Conservation (phyloP, 768 basidiomycete species). For the Serendipita sp. region DNA sequence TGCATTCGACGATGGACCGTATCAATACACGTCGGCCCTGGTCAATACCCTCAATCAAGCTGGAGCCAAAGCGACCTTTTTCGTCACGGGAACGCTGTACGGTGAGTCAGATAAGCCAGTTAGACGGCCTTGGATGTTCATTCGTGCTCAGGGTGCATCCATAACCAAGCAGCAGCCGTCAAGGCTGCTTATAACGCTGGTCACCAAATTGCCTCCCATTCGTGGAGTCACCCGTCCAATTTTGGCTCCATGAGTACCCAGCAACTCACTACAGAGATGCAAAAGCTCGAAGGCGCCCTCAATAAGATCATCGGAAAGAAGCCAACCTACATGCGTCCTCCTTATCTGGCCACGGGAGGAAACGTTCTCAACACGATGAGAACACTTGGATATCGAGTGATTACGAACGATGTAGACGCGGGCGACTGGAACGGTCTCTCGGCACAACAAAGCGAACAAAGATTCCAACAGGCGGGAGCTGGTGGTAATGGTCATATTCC, state of each 20-base stretch:
- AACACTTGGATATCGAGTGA: neutral
- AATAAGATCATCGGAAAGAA: neutral
- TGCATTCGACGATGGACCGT: slow-evolving; percentile 12
- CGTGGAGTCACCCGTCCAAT: slow-evolving; percentile 9
- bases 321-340: slow-evolving; percentile 3
- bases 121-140: neutral
- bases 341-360: neutral
- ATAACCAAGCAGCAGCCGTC: neutral
- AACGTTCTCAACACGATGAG: neutral
- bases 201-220: slow-evolving; percentile 9
- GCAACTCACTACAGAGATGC: neutral
- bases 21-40: slow-evolving; percentile 7
- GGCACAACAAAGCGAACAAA: neutral
- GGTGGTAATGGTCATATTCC: neutral
- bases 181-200: slow-evolving; percentile 5
- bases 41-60: slow-evolving; percentile 2
- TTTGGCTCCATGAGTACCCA: neutral
- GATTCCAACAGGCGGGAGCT: neutral
- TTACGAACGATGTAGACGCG: neutral
- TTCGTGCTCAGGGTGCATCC: neutral
- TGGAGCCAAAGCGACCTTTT: slow-evolving; percentile 10
- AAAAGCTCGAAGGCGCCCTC: neutral
- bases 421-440: slow-evolving; percentile 1
- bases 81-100: slow-evolving; percentile 5
- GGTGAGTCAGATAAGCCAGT: neutral